Percentiles rank a stretch among this genome's conserved stretches.
Evolutionary conservation across 108 stramenopile species (phyloP).

Genomic region (Parietichytrium sp.): DNA sequence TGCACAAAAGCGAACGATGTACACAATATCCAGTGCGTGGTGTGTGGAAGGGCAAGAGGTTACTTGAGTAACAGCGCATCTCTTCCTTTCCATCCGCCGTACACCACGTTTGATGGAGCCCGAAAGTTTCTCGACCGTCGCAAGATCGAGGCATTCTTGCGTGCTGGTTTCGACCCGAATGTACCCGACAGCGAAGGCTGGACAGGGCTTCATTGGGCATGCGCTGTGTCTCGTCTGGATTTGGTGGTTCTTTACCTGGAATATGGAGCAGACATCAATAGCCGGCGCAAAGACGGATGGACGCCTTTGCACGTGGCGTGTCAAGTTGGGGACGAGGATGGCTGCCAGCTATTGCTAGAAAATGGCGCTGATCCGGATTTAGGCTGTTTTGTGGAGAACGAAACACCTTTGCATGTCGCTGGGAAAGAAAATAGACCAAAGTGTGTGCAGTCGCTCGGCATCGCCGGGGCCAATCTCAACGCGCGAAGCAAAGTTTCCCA

Average conservation of each 20-base stretch:
- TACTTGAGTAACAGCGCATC: neutral
- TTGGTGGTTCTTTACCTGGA: neutral
- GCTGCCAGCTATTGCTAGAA: neutral
- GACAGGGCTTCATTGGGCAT: conserved; percentile 25
- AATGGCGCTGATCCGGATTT: neutral
- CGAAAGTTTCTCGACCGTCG: neutral
- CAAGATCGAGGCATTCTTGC: neutral
- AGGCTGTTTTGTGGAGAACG: neutral
- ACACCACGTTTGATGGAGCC: neutral
- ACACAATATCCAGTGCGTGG: neutral
- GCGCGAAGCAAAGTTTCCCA: neutral
- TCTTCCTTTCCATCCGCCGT: conserved; percentile 13
- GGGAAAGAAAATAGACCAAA: neutral
- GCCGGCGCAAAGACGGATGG: neutral
- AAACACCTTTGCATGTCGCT: conserved; percentile 6
- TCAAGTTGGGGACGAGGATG: neutral
- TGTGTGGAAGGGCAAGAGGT: neutral
- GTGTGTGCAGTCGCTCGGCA: neutral
- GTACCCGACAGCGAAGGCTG: conserved; percentile 5
- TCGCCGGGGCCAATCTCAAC: conserved; percentile 15
- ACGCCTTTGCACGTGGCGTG: neutral
- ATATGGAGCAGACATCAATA: neutral
- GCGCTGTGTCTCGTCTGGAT: neutral
- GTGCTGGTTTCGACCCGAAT: neutral
- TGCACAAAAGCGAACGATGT: neutral